Evolutionary conservation across 805 yeast genomes (phyloP).

Genomic region (Nakazawaea pomicola): DNA sequence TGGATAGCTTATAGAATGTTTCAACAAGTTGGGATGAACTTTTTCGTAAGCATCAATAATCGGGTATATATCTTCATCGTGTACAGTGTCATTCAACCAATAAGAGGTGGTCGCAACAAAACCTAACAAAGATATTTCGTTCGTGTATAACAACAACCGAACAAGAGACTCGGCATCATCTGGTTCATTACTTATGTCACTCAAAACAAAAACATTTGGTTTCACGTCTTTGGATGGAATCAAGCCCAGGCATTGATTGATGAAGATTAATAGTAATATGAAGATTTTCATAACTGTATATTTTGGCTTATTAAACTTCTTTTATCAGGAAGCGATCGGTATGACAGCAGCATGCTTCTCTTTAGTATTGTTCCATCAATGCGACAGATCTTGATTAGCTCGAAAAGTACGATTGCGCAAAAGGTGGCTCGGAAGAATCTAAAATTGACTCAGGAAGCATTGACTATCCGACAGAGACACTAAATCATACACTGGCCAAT

Average conservation of each 20-base stretch:
- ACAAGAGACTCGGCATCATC: slow-evolving; percentile 28
- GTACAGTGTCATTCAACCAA: slow-evolving; percentile 26
- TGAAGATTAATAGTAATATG: too few species aligned
- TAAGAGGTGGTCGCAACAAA: slow-evolving; percentile 29
- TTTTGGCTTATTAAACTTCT: too few species aligned
- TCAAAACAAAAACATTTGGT: slow-evolving; percentile 25
- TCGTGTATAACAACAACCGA: slow-evolving; percentile 25
- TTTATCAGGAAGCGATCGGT: too few species aligned
- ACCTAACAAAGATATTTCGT: slow-evolving; percentile 24
- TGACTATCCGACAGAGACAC: too few species aligned
- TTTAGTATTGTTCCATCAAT: too few species aligned
- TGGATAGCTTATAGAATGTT: slow-evolving; percentile 25
- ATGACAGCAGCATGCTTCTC: too few species aligned
- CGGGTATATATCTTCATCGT: slow-evolving; percentile 26
- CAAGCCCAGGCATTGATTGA: neutral
- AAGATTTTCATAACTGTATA: too few species aligned
- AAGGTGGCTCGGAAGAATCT: too few species aligned
- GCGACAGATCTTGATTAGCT: too few species aligned
- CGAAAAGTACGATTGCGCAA: too few species aligned
- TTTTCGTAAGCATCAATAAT: slow-evolving; percentile 26
- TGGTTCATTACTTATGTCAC: slow-evolving; percentile 28
- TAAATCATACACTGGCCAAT: too few species aligned
- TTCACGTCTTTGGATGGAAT: slow-evolving; percentile 17
- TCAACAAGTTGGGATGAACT: slow-evolving; percentile 21
- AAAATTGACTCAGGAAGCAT: too few species aligned